Percentiles rank a stretch among this genome's conserved stretches.
Conservation (phyloP, 1,284 basidiomycete genomes). For the Chondrostereum purpureum region DNA sequence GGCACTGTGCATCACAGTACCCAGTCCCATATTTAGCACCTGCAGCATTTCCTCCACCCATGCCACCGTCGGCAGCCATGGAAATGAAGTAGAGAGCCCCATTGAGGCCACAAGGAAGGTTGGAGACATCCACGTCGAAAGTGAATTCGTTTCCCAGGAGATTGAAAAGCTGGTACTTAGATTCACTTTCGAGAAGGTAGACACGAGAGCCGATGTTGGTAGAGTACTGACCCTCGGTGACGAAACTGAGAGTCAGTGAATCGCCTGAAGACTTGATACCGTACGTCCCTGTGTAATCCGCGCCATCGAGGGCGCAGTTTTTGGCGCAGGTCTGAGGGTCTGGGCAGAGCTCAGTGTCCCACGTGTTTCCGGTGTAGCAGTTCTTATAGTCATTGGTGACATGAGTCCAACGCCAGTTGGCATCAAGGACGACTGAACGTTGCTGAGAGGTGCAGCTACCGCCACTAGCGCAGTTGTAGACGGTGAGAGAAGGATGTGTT, state of each 20-base stretch:
- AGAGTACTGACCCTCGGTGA: constrained; percentile 25
- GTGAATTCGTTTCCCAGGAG: constrained; percentile 50
- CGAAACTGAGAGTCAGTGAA: constrained; percentile 45
- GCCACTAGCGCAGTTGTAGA: constrained; percentile 31
- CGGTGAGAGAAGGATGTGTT: constrained; percentile 32
- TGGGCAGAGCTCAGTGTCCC: constrained; percentile 43
- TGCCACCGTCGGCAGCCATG: constrained; percentile 48
- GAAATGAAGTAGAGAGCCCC: constrained; percentile 43
- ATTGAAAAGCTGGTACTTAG: constrained; percentile 47
- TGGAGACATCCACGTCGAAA: constrained; percentile 51
- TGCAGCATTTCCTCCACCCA: constrained; percentile 41
- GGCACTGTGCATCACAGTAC: constrained; percentile 51
- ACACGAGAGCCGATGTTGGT: constrained; percentile 47
- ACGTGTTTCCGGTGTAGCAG: constrained; percentile 51
- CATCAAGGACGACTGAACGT: constrained; percentile 36
- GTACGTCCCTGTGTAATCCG: constrained; percentile 40
- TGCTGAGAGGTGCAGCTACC: constrained; percentile 31
- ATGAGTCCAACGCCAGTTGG: constrained; percentile 52
- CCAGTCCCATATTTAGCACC: constrained; percentile 49
- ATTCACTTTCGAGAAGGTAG: constrained; percentile 36
- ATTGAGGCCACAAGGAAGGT: constrained; percentile 50
- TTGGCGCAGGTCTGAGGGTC: constrained; percentile 37
- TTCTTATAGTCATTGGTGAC: constrained; percentile 36
- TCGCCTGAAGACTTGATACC: constrained; percentile 40
- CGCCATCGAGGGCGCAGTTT: constrained; percentile 54